Base-by-base conservation (phyloP, 306 rosid species). In the Sicyos baderoa region DNA sequence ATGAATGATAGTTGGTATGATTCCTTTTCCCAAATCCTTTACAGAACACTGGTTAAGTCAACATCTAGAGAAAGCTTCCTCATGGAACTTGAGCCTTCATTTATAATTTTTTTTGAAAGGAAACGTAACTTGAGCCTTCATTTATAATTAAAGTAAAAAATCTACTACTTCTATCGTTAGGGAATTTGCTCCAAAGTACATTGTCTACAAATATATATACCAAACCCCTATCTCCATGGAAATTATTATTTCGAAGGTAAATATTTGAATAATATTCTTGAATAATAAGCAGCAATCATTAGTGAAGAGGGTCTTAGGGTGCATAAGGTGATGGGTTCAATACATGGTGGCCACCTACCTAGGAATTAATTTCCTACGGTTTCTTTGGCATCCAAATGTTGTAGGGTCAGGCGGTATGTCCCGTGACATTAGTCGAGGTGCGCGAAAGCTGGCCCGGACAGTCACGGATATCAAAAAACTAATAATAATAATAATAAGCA, bases 61-160 rank as follows among this genome's bases (percentile, higher is more conserved):
- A 42, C 49, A 13, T 44, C 25, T 64, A 64, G 54, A 64, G 70
- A 21, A 64, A 64, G 44, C 29, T 64, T 18, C 53, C 11, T 11
- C 17, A 44, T n/a, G 48, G 32, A 40, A 6, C 32, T 29, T 42
- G 9, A 61, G 25, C 15, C 51, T 9, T 51, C 51, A 40, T 40
- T 62, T n/a, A 19, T 44, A 64, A 35, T 21, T 35, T n/a, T n/a
- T n/a, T n/a, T n/a, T n/a, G n/a, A n/a, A n/a, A n/a, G n/a, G n/a
- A n/a, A n/a, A n/a, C n/a, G n/a, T n/a, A 40, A 6, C 32, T 29
- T 42, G 9, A 61, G 25, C 15, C 51, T 9, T 51, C 51, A 40
- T 40, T 62, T n/a, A 19, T 44, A 64, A 35, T 21, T 35, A 13
- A 52, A 64, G 17, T 40, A 1, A 21, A 44, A 64, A 65, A 11